Percentiles rank a stretch among this genome's conserved stretches.
Conservation (phyloP, 2,329 filamentous ascomycete species). For the Cladosporium sp. region DNA sequence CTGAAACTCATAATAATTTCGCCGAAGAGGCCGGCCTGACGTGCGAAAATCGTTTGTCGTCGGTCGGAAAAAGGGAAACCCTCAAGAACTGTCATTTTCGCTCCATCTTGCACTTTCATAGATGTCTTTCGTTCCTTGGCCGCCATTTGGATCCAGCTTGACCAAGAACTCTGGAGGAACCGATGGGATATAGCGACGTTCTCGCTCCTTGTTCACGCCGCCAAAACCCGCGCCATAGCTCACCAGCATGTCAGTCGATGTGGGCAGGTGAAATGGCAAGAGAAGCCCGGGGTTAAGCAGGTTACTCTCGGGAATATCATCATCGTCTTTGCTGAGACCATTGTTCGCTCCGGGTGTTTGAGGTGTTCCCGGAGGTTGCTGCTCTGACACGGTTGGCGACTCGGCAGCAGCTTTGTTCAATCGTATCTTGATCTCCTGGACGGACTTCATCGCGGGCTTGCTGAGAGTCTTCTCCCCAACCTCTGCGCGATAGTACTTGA, state of each 20-base stretch:
- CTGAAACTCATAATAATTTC: constrained; percentile 10
- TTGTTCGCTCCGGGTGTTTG: constrained; percentile 16
- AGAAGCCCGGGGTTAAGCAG: constrained; percentile 87
- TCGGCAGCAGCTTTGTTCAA: constrained; percentile 11
- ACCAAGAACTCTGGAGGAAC: constrained; percentile 90
- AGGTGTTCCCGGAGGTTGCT: constrained; percentile 4
- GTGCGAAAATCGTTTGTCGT: background rate
- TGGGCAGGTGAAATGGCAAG: constrained; percentile 91
- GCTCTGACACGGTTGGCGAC: constrained; percentile 1
- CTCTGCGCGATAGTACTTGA: constrained; percentile 89
- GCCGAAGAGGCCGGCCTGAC: constrained; percentile 6
- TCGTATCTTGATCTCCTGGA: constrained; percentile 69
- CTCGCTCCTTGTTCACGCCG: constrained; percentile 83
- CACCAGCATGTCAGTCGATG: constrained; percentile 94
- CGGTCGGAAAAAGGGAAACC: background rate
- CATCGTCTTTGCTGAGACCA: constrained; percentile 48
- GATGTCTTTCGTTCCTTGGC: constrained; percentile 19
- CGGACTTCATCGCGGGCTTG: constrained; percentile 83
- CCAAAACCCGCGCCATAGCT: constrained; percentile 94
- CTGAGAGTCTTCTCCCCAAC: constrained; percentile 90
- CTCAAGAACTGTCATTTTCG: constrained; percentile 23
- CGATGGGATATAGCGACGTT: constrained; percentile 92
- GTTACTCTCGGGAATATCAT: constrained; percentile 68
- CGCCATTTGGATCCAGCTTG: constrained; percentile 64
- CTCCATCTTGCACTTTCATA: constrained; percentile 32